Evolutionary conservation across 371 early-diverging fungal genomes (phyloP), one percentile per base, ranked within the genome.

Genomic region (Smittium culicis): DNA sequence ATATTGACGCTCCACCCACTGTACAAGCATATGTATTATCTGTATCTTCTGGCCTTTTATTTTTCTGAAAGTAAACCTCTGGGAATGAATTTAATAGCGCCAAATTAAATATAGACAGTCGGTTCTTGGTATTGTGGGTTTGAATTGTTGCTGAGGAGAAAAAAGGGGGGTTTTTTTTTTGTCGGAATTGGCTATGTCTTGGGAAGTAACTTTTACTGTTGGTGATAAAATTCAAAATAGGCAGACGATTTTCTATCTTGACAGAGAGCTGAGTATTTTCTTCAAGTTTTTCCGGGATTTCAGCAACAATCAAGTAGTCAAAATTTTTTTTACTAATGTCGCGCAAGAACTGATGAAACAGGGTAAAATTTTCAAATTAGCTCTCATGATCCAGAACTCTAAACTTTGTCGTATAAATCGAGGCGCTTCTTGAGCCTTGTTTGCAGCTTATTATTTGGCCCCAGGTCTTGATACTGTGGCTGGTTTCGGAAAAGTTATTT

Each of bases 401-500:
- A 32, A 59, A 59, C n/a, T 59, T 11, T 27, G 60, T n/a, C 16
- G n/a, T n/a, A 59, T 59, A 59, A 32, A 16, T n/a, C 11, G 60
- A 16, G 5, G n/a, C 5, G 60, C 60, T 59, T 59, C 60, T 59
- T 59, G 60, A 32, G 16, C 5, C 60, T 27, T 59, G 5, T 59
- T 59, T 59, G 31, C 60, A 59, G 27, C n/a, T 59, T 29, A 5
- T 27, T 5, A 59, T 59, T 59, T 59, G 29, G 27, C n/a, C 60
- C n/a, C n/a, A 11, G 31, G 27, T 31, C 31, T 31, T 59, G 27
- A 59, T 59, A 29, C 31, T 31, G 27, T 59, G 60, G n/a, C 60
- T 59, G 60, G 5, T 27, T 11, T 59, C 60, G 27, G 60, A 59
- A n/a, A 59, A 59, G 5, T 59, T 59, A 27, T 59, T 59, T 59